These are phyloP conservation scores for Epichloe sp. DNA, from an alignment of 2,329 filamentous ascomycete genomes.

Conservation along the genomic window DNA sequence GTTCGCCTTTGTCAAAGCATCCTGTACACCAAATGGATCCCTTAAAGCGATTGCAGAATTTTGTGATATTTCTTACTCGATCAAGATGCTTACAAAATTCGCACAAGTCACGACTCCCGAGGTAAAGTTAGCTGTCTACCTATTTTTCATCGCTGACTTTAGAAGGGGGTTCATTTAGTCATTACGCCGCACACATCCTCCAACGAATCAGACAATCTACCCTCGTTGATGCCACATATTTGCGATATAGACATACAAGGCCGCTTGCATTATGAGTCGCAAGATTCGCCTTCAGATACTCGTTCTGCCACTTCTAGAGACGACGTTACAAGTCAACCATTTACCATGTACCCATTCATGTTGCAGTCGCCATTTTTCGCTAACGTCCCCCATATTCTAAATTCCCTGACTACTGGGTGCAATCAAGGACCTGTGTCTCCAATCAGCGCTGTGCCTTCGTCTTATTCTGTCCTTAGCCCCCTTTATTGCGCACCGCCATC, in stretches of 20 bases:
- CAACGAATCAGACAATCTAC: conserved; percentile 5
- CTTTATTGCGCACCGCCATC: conserved; percentile 21
- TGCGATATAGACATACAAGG: not conserved
- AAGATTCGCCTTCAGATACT: conserved; percentile 1
- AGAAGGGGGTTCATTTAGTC: conserved; percentile 14
- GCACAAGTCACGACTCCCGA: conserved; percentile 11
- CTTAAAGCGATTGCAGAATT: conserved; percentile 40
- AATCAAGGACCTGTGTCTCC: conserved; percentile 10
- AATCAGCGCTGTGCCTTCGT: conserved; percentile 17
- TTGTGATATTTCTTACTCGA: conserved; percentile 32
- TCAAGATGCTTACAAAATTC: conserved; percentile 26
- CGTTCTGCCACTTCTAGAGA: conserved; percentile 6
- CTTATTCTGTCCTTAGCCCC: conserved; percentile 17
- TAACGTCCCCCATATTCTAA: conserved; percentile 16
- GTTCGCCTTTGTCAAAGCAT: conserved; percentile 35
- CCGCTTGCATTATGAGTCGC: conserved; percentile 5
- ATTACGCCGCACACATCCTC: conserved; percentile 9
- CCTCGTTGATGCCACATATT: conserved; percentile 6
- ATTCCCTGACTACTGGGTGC: conserved; percentile 11
- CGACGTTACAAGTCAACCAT: conserved; percentile 12
- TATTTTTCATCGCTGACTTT: not conserved
- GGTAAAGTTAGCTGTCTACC: conserved; percentile 10
- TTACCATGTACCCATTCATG: conserved; percentile 22
- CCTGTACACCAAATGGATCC: conserved; percentile 26
- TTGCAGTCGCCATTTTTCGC: conserved; percentile 17